A percentile compares a stretch with the other conserved stretches of the same genome.
Conservation (phyloP, 2,329 filamentous ascomycete species). For the Plenodomus lindquistii region DNA sequence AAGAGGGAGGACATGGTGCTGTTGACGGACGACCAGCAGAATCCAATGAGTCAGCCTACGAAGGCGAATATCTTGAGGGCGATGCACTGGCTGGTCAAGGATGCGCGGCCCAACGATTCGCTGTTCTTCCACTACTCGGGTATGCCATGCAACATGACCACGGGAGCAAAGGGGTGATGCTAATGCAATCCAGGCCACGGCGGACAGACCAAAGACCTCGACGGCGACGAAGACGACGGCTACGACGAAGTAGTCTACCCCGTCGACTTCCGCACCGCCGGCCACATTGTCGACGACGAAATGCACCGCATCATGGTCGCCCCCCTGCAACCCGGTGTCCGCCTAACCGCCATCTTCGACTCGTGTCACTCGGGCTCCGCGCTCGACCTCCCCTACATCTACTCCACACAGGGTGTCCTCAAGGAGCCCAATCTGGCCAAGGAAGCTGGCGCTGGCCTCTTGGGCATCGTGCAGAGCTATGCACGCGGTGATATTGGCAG, state of each 20-base stretch:
- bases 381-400: constrained; percentile 77
- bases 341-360: constrained; percentile 80
- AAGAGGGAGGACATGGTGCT: constrained; percentile 96
- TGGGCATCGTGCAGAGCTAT: constrained; percentile 75
- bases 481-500: constrained; percentile 80
- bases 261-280: constrained; percentile 77
- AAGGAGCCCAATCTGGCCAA: constrained; percentile 82
- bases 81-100: constrained; percentile 98
- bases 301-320: constrained; percentile 81
- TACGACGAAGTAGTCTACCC: constrained; percentile 85
- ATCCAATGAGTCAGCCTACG: constrained; percentile 94
- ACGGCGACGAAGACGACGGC: constrained; percentile 80
- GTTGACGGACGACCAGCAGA: constrained; percentile 94
- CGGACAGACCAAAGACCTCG: constrained; percentile 77
- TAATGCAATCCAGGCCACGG: constrained; percentile 65
- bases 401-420: constrained; percentile 77
- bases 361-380: constrained; percentile 80
- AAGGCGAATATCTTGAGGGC: constrained; percentile 93
- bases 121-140: constrained; percentile 98
- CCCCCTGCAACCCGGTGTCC: constrained; percentile 78
- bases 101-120: constrained; percentile 88
- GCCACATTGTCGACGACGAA: constrained; percentile 82
- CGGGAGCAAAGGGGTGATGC: background rate
- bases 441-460: constrained; percentile 73
- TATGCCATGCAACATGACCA: constrained; percentile 48